phyloP scores from a whole-genome alignment of 129 eudicot genomes.

The Ambrosia trifida region DNA sequence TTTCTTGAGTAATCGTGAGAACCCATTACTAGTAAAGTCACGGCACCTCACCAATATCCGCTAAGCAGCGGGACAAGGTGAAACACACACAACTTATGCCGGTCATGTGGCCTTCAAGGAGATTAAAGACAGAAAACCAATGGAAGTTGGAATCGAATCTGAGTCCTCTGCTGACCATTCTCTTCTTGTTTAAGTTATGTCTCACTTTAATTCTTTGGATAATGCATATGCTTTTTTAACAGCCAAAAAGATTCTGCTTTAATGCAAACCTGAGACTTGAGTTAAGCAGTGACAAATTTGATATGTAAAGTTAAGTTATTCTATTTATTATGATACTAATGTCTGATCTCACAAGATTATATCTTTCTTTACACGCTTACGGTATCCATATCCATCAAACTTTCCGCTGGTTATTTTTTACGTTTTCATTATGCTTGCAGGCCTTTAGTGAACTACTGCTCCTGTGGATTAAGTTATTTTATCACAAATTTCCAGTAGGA shows the following conservation, averaged over 20 bases:
- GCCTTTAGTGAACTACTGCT: conserved; percentile 28
- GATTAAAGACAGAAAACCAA: no score
- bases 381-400: not conserved
- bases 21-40: no score
- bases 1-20: no score
- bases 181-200: not conserved
- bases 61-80: no score
- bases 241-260: not conserved
- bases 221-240: not conserved
- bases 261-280: not conserved
- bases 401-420: not conserved
- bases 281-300: not conserved
- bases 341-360: not conserved
- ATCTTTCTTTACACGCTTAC: not conserved
- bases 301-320: not conserved
- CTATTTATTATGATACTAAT: not conserved
- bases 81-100: no score
- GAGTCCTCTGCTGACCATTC: not conserved
- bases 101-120: no score
- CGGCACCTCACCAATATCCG: no score
- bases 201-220: conserved; percentile 9
- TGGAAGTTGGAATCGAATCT: no score
- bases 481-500: conserved; percentile 7
- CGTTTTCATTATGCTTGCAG: conserved; percentile 23
- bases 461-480: conserved; percentile 19